Evolutionary conservation across 1,139 yeast species (phyloP).

Genomic region (Candida sanyaensis): DNA sequence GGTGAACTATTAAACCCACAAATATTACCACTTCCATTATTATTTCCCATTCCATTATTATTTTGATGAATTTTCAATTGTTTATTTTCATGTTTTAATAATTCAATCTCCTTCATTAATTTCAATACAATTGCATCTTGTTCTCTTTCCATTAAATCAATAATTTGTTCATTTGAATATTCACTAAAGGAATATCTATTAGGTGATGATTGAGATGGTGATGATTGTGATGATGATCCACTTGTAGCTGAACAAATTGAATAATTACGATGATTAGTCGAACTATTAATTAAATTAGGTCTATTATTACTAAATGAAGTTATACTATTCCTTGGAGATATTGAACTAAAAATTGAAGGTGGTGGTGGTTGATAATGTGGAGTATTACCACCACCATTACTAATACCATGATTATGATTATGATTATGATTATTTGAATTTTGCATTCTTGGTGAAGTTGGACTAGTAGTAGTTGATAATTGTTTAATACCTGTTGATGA

Average conservation of each 20-base stretch:
- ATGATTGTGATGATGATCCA: background rate
- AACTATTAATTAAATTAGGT: slow-evolving; percentile 4
- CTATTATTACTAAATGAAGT: slow-evolving; percentile 6
- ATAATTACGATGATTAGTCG: slow-evolving; percentile 5
- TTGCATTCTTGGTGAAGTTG: background rate
- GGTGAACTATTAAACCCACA: background rate
- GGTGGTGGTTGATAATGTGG: slow-evolving; percentile 5
- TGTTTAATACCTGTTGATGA: background rate
- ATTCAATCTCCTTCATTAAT: slow-evolving; percentile 56
- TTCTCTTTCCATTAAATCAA: slow-evolving; percentile 67
- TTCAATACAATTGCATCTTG: slow-evolving; percentile 67
- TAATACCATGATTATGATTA: background rate
- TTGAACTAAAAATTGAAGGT: slow-evolving; percentile 9
- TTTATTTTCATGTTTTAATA: slow-evolving; percentile 53
- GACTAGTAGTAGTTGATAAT: background rate
- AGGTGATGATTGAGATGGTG: background rate
- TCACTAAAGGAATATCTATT: slow-evolving; percentile 10
- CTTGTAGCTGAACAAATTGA: slow-evolving; percentile 7
- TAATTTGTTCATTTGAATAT: slow-evolving; percentile 44
- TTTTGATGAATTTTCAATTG: slow-evolving; percentile 19
- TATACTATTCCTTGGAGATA: slow-evolving; percentile 14
- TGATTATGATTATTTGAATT: background rate
- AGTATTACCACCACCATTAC: too few relatives aligned
- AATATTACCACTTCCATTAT: too few relatives aligned
- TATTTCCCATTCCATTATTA: slow-evolving; percentile 1